Base-by-base conservation (phyloP, 768 basidiomycete genomes). In the Holtermannia corniformis region DNA sequence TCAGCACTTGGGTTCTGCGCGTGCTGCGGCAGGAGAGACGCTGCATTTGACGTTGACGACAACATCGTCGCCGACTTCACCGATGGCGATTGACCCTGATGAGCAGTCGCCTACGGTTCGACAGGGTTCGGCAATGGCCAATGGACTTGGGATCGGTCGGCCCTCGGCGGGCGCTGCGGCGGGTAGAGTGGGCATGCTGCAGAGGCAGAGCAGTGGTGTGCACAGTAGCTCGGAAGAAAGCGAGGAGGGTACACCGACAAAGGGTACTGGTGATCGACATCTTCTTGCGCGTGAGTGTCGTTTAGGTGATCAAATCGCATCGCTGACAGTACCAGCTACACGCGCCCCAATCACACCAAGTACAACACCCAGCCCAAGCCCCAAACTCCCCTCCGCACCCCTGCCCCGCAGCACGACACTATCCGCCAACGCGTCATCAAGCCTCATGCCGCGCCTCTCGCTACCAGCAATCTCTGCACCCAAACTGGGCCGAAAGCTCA, bases 161-260 rank as follows among this genome's bases (percentile, higher is more conserved):
- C 52, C 14, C 24, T 45, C 3, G 51, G 42, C 19, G 55, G 23
- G 7, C 44, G 45, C 0, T 26, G 42, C n/a, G 41, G 44, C 4
- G 46, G 32, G 50, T 13, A 54, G 63, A 45, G 55, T 69, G 43
- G 65, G 65, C 2, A 45, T 65, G 37, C 40, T 69, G 42, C 44
- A 65, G 27, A 54, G 63, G 13, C 49, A 58, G 23, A 67, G 63
- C 46, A 61, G 59, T 50, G 63, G 60, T 21, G 51, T 44, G n/a
- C 52, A 52, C 5, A 59, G 58, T 41, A 63, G 60, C 42, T 58
- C 58, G n/a, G n/a, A n/a, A 27, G 48, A 54, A 21, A 68, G 65
- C 44, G 70, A 70, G 45, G 67, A 70, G 21, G 66, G 57, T 3
- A 72, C 70, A 14, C 70, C 70, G 5, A 72, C 70, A 5, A 70